Base-by-base conservation (phyloP, 495 filamentous ascomycete genomes). In the Lichenothelia convexa region DNA sequence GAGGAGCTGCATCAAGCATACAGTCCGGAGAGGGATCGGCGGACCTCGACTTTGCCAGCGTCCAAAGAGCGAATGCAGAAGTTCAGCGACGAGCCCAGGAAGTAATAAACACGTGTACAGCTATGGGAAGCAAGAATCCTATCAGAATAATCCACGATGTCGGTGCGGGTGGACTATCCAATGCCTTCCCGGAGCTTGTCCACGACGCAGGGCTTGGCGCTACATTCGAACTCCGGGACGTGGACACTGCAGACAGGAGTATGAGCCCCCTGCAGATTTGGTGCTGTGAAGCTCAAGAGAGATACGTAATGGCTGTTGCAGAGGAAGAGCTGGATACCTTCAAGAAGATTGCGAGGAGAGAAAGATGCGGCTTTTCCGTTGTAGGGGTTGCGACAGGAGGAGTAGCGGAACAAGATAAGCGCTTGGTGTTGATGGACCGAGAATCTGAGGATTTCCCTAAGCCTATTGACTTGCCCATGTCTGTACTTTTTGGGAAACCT, bases 71-170 rank as follows among this genome's bases (percentile, higher is more conserved):
- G 3, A 97, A 97, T 45, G 83, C 89, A 4, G 89, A 97, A 59
- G 82, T 93, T 53, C 82, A 97, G 54, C 70, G 89, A 15, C 69
- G 89, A 48, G 91, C 85, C 3, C 89, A 97, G 53, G 85, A 89
- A 65, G 89, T 95, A 26, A 95, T 97, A 59, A 85, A 94, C 57
- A 72, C 80, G 1, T 97, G 89, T 59, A 70, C 76, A 19, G 73
- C 85, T 1, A 65, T 93, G 54, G 86, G 86, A 8, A 61, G 71
- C 1, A 59, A 78, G 30, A 93, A 80, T 50, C 89, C 89, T 0
- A 95, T 97, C 38, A 73, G 77, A 38, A 85, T 93, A 58, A 94
- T 97, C 49, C 89, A 97, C 51, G 89, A 95, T 47, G 87, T 97
- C 32, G 89, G 89, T 36, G 91, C 89, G 21, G 89, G 89, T 48